Percentiles rank a stretch among this genome's conserved stretches.
Evolutionary conservation across 176 grass and related monocot genomes (phyloP).

Genomic region (Oryza meridionalis): DNA sequence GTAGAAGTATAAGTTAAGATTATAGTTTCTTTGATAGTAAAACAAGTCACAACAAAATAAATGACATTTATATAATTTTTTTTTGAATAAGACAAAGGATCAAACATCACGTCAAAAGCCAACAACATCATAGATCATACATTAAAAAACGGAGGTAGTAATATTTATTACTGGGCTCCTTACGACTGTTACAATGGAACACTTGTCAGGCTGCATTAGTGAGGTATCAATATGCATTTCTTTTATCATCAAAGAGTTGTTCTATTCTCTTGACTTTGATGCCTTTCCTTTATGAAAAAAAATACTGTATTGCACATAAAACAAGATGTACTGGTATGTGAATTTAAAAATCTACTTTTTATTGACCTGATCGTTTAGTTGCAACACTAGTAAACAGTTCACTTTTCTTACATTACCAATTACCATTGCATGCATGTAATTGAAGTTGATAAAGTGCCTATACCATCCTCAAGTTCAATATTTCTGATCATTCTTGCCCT

Average conservation of each 20-base stretch:
- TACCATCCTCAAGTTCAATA: not conserved
- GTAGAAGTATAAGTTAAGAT: no score
- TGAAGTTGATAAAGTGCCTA: constrained; percentile 20
- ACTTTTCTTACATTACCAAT: not conserved
- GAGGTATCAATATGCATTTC: not conserved
- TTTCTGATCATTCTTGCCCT: constrained; percentile 28
- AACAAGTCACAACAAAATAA: no score
- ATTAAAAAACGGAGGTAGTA: no score
- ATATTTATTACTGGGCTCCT: not conserved
- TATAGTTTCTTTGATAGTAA: no score
- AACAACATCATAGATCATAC: no score
- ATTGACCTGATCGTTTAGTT: constrained; percentile 12
- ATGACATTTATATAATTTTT: no score
- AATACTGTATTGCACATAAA: not conserved
- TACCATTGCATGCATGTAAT: not conserved
- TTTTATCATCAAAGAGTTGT: not conserved
- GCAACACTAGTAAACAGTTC: not conserved
- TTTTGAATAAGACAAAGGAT: no score
- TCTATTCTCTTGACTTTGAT: not conserved
- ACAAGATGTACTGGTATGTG: not conserved
- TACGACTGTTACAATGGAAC: constrained; percentile 3
- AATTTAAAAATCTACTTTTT: not conserved
- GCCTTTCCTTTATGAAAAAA: not conserved
- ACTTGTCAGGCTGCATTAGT: not conserved
- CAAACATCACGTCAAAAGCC: no score